These are phyloP conservation scores for Talaromyces amestolkiae DNA, from an alignment of 2,329 filamentous ascomycete genomes.

Conservation along the genomic window DNA sequence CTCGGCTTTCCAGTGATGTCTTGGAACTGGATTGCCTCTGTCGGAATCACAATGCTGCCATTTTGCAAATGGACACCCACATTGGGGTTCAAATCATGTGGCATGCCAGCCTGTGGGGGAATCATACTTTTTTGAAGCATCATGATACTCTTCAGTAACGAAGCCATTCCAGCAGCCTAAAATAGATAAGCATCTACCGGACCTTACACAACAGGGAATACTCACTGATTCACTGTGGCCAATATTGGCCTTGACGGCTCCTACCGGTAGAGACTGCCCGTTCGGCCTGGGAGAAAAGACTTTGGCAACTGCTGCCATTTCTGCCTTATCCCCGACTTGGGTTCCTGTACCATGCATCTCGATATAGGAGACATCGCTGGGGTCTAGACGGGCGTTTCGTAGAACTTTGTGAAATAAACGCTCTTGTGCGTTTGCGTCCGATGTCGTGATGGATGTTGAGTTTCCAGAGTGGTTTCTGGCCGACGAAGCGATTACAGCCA, in stretches of 20 bases:
- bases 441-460: neutral
- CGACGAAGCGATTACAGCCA: neutral
- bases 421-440: neutral
- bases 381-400: neutral
- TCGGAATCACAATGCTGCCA: too few species aligned
- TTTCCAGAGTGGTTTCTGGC: neutral
- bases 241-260: slow-evolving; percentile 38
- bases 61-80: too few species aligned
- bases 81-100: too few species aligned
- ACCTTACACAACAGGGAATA: too few species aligned
- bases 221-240: slow-evolving; percentile 45
- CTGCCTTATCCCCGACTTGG: slow-evolving; percentile 38
- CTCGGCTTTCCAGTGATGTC: too few species aligned
- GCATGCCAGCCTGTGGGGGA: too few species aligned
- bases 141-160: too few species aligned
- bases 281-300: slow-evolving; percentile 31
- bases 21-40: too few species aligned
- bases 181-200: too few species aligned
- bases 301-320: slow-evolving; percentile 35
- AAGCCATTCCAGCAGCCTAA: too few species aligned
- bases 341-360: slow-evolving; percentile 44
- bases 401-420: neutral
- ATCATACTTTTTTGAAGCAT: too few species aligned
- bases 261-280: slow-evolving; percentile 30
- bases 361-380: slow-evolving; percentile 36